Evolutionary conservation across 371 early-diverging fungal genomes (phyloP).

Genomic region (Blyttiomyces sp.): DNA sequence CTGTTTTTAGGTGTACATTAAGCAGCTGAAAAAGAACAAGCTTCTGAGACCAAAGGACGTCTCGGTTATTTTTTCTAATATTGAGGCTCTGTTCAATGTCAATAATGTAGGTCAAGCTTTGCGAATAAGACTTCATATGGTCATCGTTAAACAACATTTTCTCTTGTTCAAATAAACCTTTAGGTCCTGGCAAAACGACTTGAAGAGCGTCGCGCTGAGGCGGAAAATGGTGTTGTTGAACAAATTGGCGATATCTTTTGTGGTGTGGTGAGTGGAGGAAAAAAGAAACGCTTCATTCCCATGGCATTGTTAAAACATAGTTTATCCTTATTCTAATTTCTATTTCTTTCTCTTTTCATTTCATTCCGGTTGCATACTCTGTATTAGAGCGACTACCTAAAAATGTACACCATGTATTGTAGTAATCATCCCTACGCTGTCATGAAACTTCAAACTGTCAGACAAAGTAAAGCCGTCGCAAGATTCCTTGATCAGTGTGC

Average conservation of each 20-base stretch:
- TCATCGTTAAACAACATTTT: too few species aligned
- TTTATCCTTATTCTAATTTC: not conserved
- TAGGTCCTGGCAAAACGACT: too few species aligned
- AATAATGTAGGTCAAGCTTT: slow-evolving; percentile 34
- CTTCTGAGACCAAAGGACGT: slow-evolving; percentile 48
- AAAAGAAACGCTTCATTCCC: not conserved
- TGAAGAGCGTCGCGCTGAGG: slow-evolving; percentile 26
- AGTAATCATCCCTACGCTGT: slow-evolving; percentile 52
- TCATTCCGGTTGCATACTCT: too few species aligned
- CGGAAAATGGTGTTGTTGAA: slow-evolving; percentile 28
- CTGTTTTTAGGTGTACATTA: slow-evolving; percentile 50
- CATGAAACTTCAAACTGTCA: slow-evolving; percentile 40
- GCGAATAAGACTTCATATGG: too few species aligned
- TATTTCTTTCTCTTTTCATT: too few species aligned
- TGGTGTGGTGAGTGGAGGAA: slow-evolving; percentile 28
- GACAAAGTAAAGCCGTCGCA: slow-evolving; percentile 27
- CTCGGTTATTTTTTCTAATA: slow-evolving; percentile 52
- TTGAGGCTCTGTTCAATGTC: slow-evolving; percentile 47
- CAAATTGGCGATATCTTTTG: slow-evolving; percentile 44
- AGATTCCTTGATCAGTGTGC: slow-evolving; percentile 40
- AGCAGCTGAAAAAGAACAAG: slow-evolving; percentile 39
- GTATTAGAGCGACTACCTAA: slow-evolving; percentile 47
- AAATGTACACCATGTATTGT: slow-evolving; percentile 57
- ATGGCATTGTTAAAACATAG: too few species aligned
- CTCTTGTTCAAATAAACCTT: too few species aligned